Conservation (phyloP, 2,329 filamentous ascomycete species). For the Penicillium digitatum region DNA sequence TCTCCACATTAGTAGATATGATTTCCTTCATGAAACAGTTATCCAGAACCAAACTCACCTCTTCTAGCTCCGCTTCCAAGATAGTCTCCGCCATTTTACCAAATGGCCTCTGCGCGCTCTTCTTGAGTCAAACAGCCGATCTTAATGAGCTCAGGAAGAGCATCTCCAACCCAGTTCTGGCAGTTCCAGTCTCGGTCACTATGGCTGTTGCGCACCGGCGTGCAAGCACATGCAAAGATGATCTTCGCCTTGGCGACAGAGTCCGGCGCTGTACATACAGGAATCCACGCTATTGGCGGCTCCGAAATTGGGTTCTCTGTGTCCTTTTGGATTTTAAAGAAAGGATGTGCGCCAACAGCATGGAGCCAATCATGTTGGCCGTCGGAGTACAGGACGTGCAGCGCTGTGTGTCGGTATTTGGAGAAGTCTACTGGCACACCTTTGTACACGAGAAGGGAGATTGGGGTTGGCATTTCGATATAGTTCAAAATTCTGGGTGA, state of each 20-base stretch:
- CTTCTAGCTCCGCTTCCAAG: slow-evolving; percentile 26
- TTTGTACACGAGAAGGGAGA: slow-evolving; percentile 26
- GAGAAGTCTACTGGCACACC: slow-evolving; percentile 30
- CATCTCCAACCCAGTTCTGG: slow-evolving; percentile 34
- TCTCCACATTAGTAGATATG: background rate
- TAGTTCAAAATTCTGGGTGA: background rate
- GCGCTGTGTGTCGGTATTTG: slow-evolving; percentile 31
- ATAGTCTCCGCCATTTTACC: slow-evolving; percentile 28
- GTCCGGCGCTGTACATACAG: slow-evolving; percentile 16
- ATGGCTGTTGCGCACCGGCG: slow-evolving; percentile 23
- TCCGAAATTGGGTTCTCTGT: slow-evolving; percentile 5
- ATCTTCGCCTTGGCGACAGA: slow-evolving; percentile 14
- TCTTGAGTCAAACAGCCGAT: slow-evolving; percentile 18
- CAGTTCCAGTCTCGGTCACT: slow-evolving; percentile 31
- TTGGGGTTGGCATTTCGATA: slow-evolving; percentile 19
- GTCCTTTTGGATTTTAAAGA: slow-evolving; percentile 23
- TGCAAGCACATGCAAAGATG: slow-evolving; percentile 17
- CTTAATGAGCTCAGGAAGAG: slow-evolving; percentile 22
- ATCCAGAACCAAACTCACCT: background rate
- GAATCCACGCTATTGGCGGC: slow-evolving; percentile 15
- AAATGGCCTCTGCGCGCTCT: slow-evolving; percentile 21
- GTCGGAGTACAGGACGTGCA: slow-evolving; percentile 23
- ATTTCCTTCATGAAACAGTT: background rate
- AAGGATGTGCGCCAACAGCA: slow-evolving; percentile 25
- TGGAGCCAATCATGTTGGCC: slow-evolving; percentile 22